Base-by-base conservation (phyloP, 2,329 filamentous ascomycete species). In the Colletotrichum higginsianum region DNA sequence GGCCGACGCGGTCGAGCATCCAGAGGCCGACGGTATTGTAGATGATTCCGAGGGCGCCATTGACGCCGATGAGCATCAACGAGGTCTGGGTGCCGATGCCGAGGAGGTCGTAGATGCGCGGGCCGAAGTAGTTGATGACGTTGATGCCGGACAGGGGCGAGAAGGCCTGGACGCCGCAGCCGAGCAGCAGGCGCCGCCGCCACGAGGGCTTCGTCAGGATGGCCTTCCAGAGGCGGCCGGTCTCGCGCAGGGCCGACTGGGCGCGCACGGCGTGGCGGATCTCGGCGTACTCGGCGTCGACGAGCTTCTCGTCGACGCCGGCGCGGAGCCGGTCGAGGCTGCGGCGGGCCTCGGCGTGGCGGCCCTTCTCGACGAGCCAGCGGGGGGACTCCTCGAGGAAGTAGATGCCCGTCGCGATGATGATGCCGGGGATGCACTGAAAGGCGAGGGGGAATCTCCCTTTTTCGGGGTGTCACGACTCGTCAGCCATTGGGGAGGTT, bases 31-130 rank as follows among this genome's bases (percentile, higher is more conserved):
- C 74, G 1, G 83, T 85, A 71, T 85, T 85, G 81, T 84, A 87
- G 26, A 86, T 76, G 40, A 84, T 84, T 0, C 85, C 84, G 9
- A 88, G 79, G 1, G 85, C 84, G 30, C 86, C 86, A 74, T 82
- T 86, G 73, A 88, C 83, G 4, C 86, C 86, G 71, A 86, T 84
- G 58, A 88, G 86, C 79, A 87, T 83, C 4, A 88, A 81, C 0
- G 85, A 84, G 1, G 80, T 84, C 9, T 81, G 81, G 0, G 80
- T 84, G 2, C 78, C 76, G 52, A 87, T 83, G 8, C 84, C 84
- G 0, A 87, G 79, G 4, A 82, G 79, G 15, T 78, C 76, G 74
- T 86, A 86, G 46, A 87, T 83, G 0, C 81, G 78, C 46, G 77
- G 77, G 3, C 77, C 76, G 38, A 78, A 78, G 58, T 72, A 83